Percentiles rank a stretch among this genome's conserved stretches.
Evolutionary conservation across 169 alveolate genomes (phyloP).

Genomic region (Plasmodium knowlesi): DNA sequence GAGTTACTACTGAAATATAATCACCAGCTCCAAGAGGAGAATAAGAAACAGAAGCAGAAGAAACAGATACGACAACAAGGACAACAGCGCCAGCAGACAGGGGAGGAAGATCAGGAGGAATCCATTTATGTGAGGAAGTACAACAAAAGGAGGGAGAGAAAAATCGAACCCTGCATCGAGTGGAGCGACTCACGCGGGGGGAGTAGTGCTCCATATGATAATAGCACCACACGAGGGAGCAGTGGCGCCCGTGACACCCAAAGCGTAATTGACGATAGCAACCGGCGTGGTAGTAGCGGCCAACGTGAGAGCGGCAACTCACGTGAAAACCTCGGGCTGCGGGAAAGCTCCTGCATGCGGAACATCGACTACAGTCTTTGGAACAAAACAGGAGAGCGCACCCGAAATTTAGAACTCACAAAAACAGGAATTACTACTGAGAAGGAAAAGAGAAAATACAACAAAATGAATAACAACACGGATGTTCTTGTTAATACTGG

Average conservation of each 20-base stretch:
- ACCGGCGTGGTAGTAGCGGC: not conserved
- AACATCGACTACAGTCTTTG: slow-evolving; percentile 1
- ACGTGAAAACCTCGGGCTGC: not conserved
- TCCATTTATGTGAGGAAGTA: not conserved
- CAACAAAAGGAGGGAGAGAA: not conserved
- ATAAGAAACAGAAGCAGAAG: not conserved
- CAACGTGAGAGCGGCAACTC: not conserved
- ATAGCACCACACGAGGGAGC: not conserved
- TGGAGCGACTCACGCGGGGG: not conserved
- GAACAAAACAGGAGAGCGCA: not conserved
- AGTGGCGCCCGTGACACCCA: not conserved
- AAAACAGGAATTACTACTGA: not conserved
- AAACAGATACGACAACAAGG: not conserved
- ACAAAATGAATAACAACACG: not conserved
- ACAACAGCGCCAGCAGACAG: not conserved
- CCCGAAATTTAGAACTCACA: not conserved
- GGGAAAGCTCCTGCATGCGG: not conserved
- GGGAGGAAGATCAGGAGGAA: not conserved
- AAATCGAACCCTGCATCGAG: not conserved
- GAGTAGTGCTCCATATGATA: not conserved
- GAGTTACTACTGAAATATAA: not conserved
- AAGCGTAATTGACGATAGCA: not conserved
- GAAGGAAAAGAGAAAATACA: not conserved
- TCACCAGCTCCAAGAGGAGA: not conserved
- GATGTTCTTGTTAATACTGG: not conserved